Evolutionary conservation across 345 rosid species (phyloP), one percentile per base, ranked within the genome.

Genomic region (Hirschfeldia incana): DNA sequence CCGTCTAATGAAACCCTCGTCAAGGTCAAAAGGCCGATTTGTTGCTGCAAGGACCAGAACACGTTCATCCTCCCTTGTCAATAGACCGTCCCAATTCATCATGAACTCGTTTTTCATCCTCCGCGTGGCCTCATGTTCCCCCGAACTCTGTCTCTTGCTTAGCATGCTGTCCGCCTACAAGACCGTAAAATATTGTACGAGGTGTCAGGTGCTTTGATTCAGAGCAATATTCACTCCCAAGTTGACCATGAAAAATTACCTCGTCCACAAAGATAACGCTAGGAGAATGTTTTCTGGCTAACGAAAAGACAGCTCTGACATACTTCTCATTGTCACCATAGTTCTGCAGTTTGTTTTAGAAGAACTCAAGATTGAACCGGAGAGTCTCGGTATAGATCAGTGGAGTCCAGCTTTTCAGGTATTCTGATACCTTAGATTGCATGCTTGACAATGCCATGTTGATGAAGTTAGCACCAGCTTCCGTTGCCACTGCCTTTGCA

Each of bases 401-500:
- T 6, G 16, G 4, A 66, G 17, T 55, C 29, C 42, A 37, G 33
- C 15, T 66, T 64, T 16, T 37, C 29, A 27, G 21, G 74, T 16
- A 55, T 44, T 77, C 39, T 34, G 70, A 94, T 98, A 95, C 39
- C 39, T 94, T 94, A 11, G 96, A 94, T 29, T 90, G 77, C 74
- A 94, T 91, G 86, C 92, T 94, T 30, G 98, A 94, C 94, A 90
- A 86, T 28, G 97, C 88, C 51, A 93, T 90, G 80, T 91, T 91
- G 59, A 94, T 91, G 79, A 94, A 94, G 81, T 89, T 94, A 39
- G 98, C 98, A 71, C 93, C 97, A 81, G 98, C 98, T 87, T 93
- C 99, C 13, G 93, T 91, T 70, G 98, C 98, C 68, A 95, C 91
- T 8, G 98, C 97, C 83, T 95, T 95, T 26, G 99, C 99, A 60